A percentile compares a stretch with the other conserved stretches of the same genome.
These are phyloP conservation scores for Xylaria castorea DNA, from an alignment of 495 filamentous ascomycete species.

Conservation along the genomic window DNA sequence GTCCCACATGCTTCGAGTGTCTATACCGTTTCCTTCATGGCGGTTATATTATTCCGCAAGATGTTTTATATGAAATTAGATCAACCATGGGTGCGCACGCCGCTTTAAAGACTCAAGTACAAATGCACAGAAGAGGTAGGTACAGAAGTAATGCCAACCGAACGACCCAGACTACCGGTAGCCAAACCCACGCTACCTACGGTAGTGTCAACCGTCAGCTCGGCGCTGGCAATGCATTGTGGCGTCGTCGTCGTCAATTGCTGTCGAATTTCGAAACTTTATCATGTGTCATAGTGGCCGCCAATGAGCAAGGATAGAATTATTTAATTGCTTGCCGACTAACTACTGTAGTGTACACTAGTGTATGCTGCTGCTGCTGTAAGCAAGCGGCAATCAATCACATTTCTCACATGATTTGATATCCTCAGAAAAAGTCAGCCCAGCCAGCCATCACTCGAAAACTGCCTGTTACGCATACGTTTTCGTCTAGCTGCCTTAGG, in stretches of 20 bases:
- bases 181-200: constrained; percentile 6
- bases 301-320: not conserved
- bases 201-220: not conserved
- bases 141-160: not conserved
- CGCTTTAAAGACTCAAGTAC: not conserved
- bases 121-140: not conserved
- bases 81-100: not conserved
- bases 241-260: not conserved
- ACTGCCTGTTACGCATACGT: not conserved
- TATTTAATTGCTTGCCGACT: not conserved
- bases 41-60: not conserved
- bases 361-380: not conserved
- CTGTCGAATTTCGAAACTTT: not conserved
- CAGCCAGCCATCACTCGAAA: not conserved
- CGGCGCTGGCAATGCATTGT: not conserved
- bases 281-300: not conserved
- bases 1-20: not conserved
- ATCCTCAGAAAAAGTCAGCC: not conserved
- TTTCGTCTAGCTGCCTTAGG: not conserved
- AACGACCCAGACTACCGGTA: constrained; percentile 11
- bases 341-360: not conserved
- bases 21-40: not conserved
- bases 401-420: constrained; percentile 20
- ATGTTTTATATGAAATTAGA: not conserved
- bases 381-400: constrained; percentile 8